phyloP scores from a whole-genome alignment of 176 grass and related monocot genomes.

The Triticum monococcum region DNA sequence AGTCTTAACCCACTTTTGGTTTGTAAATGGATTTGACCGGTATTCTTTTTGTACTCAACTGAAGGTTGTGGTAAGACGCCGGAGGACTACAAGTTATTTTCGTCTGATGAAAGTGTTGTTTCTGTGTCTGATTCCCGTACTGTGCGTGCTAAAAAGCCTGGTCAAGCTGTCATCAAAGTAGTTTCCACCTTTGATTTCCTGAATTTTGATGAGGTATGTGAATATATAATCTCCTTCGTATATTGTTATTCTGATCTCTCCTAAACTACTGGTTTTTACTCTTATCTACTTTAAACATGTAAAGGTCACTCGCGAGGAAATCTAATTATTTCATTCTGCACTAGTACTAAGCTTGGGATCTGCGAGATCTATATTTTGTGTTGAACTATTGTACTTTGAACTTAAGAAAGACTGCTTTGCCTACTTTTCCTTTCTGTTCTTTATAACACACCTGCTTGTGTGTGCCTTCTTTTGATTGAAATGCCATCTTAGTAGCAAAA shows the following conservation, averaged over 20 bases:
- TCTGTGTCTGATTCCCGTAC: conserved; percentile 62
- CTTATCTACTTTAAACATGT: background rate
- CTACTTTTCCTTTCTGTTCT: background rate
- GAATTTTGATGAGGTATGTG: conserved; percentile 81
- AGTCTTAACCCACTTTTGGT: conserved; percentile 26
- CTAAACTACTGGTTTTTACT: conserved; percentile 3
- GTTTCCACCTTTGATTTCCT: conserved; percentile 72
- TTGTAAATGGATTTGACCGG: conserved; percentile 33
- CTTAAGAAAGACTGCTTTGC: background rate
- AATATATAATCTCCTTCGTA: conserved; percentile 28
- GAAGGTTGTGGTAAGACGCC: conserved; percentile 74
- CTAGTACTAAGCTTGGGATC: conserved; percentile 16
- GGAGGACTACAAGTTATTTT: conserved; percentile 79
- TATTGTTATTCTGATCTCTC: conserved; percentile 7
- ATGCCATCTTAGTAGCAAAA: background rate
- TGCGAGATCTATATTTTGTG: conserved; percentile 7
- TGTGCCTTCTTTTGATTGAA: background rate
- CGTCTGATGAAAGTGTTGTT: conserved; percentile 67
- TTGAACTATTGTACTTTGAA: conserved; percentile 2
- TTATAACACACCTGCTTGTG: background rate
- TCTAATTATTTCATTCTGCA: conserved; percentile 10
- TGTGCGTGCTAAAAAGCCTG: conserved; percentile 64
- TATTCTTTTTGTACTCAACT: conserved; percentile 36
- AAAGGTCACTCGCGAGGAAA: background rate
- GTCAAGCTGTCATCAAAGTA: conserved; percentile 78